A percentile compares a stretch with the other conserved stretches of the same genome.
phyloP scores from a whole-genome alignment of 2,329 filamentous ascomycete species.

The Phaeosphaeria sp. region DNA sequence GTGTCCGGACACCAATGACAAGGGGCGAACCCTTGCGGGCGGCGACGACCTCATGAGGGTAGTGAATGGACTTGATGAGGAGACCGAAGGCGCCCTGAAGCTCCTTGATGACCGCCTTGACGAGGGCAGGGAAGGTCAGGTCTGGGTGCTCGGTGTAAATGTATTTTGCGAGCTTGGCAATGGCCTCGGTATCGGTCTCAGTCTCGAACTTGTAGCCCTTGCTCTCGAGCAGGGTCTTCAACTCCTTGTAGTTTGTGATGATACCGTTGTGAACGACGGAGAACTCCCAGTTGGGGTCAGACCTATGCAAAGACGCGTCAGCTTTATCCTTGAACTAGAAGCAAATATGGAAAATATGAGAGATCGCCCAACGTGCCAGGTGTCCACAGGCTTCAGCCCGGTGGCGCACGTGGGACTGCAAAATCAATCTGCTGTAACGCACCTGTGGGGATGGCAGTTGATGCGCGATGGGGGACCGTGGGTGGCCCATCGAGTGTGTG shows the following conservation, averaged over 20 bases:
- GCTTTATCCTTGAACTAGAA: constrained; percentile 10
- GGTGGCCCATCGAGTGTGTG: constrained; percentile 98
- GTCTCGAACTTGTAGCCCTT: constrained; percentile 99
- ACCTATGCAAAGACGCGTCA: constrained; percentile 61
- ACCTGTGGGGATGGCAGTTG: constrained; percentile 99
- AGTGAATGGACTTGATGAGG: constrained; percentile 97
- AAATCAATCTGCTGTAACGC: constrained; percentile 60
- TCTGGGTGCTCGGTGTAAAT: constrained; percentile 92
- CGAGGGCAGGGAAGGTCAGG: constrained; percentile 94
- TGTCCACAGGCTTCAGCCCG: constrained; percentile 18
- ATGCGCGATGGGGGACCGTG: constrained; percentile 90
- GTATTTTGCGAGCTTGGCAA: constrained; percentile 98
- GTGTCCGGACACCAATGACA: constrained; percentile 94
- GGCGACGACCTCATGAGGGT: constrained; percentile 95
- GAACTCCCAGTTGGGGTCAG: constrained; percentile 95
- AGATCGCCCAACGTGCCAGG: constrained; percentile 9
- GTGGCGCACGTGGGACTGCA: constrained; percentile 11
- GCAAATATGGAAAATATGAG: constrained; percentile 11
- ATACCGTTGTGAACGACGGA: constrained; percentile 99
- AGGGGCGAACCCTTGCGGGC: constrained; percentile 98
- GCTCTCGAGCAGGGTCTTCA: constrained; percentile 87
- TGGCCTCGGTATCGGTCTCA: constrained; percentile 98
- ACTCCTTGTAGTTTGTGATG: constrained; percentile 99
- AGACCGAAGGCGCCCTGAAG: constrained; percentile 97
- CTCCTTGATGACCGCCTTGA: constrained; percentile 98